A percentile compares a stretch with the other conserved stretches of the same genome.
These are phyloP conservation scores for Trichoderma atrobrunneum DNA, from an alignment of 2,329 filamentous ascomycete species.

Conservation along the genomic window DNA sequence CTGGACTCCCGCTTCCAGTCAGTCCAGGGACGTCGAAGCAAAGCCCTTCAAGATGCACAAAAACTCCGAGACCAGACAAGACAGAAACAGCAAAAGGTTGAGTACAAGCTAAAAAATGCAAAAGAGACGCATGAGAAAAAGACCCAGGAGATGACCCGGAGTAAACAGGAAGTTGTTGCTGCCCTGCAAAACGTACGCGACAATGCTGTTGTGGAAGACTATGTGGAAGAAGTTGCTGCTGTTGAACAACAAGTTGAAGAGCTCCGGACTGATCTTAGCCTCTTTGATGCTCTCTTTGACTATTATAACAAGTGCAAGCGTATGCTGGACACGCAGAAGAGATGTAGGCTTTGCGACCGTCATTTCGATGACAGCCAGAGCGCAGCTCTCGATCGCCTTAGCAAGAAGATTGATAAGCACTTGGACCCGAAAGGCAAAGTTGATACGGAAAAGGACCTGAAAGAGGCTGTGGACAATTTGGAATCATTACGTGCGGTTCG, in stretches of 20 bases:
- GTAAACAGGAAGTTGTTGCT: conserved; percentile 54
- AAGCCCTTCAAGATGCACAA: conserved; percentile 61
- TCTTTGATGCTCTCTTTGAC: conserved; percentile 65
- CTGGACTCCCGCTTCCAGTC: conserved; percentile 70
- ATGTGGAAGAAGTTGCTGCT: conserved; percentile 48
- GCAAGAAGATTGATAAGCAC: conserved; percentile 63
- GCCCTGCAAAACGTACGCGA: conserved; percentile 47
- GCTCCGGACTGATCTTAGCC: conserved; percentile 63
- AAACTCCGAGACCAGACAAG: conserved; percentile 66
- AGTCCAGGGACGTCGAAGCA: conserved; percentile 55
- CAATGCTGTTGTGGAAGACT: conserved; percentile 51
- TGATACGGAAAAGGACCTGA: conserved; percentile 60
- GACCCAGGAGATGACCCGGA: conserved; percentile 58
- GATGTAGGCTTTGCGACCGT: conserved; percentile 74
- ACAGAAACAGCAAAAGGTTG: conserved; percentile 72
- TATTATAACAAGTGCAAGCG: conserved; percentile 70
- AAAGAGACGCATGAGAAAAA: conserved; percentile 65
- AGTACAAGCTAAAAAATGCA: conserved; percentile 66
- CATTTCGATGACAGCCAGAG: conserved; percentile 60
- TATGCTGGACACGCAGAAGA: conserved; percentile 63
- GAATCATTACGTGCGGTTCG: conserved; percentile 61
- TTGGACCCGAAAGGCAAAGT: conserved; percentile 61
- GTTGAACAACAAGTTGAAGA: conserved; percentile 58
- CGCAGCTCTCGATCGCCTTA: conserved; percentile 59
- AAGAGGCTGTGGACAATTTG: conserved; percentile 48